phyloP scores from a whole-genome alignment of 148 eudicot species.

The Euryodendron excelsum region DNA sequence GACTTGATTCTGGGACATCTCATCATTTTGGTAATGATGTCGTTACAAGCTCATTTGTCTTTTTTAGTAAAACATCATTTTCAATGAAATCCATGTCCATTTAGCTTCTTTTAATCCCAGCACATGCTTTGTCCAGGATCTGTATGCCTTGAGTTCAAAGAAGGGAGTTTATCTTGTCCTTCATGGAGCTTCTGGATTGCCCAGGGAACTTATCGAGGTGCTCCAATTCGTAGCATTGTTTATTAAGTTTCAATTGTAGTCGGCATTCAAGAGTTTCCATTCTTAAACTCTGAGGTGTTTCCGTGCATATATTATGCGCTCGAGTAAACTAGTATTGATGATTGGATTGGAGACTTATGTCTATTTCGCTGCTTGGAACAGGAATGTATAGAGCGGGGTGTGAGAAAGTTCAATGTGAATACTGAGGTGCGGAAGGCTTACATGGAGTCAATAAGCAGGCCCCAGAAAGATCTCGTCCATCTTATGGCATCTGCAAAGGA shows the following conservation, averaged over 20 bases:
- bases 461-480: slow-evolving; percentile 67
- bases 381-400: slow-evolving; percentile 84
- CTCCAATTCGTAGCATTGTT: background rate
- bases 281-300: background rate
- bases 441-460: slow-evolving; percentile 67
- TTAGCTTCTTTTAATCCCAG: slow-evolving; percentile 12
- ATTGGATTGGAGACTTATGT: background rate
- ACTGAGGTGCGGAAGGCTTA: slow-evolving; percentile 94
- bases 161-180: slow-evolving; percentile 81
- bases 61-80: slow-evolving; percentile 3
- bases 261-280: background rate
- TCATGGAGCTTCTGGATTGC: slow-evolving; percentile 97
- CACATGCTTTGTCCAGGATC: slow-evolving; percentile 44
- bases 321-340: background rate
- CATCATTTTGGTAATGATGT: background rate
- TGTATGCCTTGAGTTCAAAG: slow-evolving; percentile 56
- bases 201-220: slow-evolving; percentile 77
- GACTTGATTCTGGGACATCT: too few relatives aligned
- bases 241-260: slow-evolving; percentile 8
- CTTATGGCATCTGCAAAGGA: slow-evolving; percentile 85
- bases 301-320: background rate
- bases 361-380: slow-evolving; percentile 24
- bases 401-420: slow-evolving; percentile 96
- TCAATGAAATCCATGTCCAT: background rate
- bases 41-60: slow-evolving; percentile 7